Conservation (phyloP, 495 filamentous ascomycete species). For the Trichoderma reesei region DNA sequence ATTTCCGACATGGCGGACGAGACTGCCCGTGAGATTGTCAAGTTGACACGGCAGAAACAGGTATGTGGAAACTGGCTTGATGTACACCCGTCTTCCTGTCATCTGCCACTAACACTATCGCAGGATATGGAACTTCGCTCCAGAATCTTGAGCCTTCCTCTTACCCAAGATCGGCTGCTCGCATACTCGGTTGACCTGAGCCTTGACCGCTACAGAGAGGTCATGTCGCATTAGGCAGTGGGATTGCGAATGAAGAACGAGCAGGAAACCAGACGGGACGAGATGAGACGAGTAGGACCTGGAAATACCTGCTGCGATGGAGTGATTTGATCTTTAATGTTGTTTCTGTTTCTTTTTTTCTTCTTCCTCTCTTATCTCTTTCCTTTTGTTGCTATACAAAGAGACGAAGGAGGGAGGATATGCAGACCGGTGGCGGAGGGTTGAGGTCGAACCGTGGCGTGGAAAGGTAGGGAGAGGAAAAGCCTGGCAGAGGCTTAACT, state of each 20-base stretch:
- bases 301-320: background rate
- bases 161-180: slow-evolving; percentile 8
- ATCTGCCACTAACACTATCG: background rate
- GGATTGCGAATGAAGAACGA: background rate
- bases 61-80: background rate
- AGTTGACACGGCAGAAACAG: slow-evolving; percentile 8
- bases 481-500: background rate
- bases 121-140: slow-evolving; percentile 10
- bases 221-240: slow-evolving; percentile 9
- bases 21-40: slow-evolving; percentile 39
- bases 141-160: slow-evolving; percentile 9
- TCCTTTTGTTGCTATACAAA: background rate
- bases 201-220: slow-evolving; percentile 10
- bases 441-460: background rate
- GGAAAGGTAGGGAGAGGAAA: background rate
- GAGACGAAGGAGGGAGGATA: background rate
- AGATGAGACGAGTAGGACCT: background rate
- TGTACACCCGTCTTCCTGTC: background rate
- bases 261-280: background rate
- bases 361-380: background rate
- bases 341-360: background rate
- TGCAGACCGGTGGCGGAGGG: background rate
- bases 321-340: background rate
- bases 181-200: slow-evolving; percentile 12
- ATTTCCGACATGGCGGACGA: slow-evolving; percentile 65